These are phyloP conservation scores for Colletotrichum noveboracense DNA, from an alignment of 2,329 filamentous ascomycete species.

Conservation along the genomic window DNA sequence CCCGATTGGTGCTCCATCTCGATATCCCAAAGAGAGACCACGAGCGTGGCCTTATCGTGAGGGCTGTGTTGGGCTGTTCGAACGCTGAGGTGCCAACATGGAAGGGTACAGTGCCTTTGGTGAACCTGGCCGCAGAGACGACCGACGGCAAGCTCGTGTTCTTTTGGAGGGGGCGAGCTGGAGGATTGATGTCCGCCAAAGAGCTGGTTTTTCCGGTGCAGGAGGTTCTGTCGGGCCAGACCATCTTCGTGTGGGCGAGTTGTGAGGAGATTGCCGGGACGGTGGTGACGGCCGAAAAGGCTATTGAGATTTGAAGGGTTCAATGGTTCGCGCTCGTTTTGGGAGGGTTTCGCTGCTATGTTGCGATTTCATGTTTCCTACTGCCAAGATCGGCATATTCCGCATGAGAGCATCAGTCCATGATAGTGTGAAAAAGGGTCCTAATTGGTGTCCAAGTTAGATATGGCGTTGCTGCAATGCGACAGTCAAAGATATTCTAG, in stretches of 20 bases:
- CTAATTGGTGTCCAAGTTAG: not conserved
- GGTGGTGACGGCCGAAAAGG: constrained; percentile 31
- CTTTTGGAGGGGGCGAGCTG: constrained; percentile 69
- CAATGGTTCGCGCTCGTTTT: not conserved
- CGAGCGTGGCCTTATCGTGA: constrained; percentile 54
- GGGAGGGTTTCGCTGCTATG: not conserved
- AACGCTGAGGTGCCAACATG: constrained; percentile 70
- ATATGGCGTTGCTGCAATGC: too few species aligned
- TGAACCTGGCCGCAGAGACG: constrained; percentile 78
- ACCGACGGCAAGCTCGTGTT: constrained; percentile 73
- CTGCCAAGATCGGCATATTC: not conserved
- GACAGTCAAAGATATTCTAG: too few species aligned
- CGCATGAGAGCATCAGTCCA: not conserved
- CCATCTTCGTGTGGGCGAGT: constrained; percentile 72
- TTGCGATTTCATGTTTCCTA: not conserved
- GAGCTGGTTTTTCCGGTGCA: constrained; percentile 60
- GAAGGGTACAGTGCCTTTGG: constrained; percentile 66
- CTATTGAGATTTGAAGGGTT: not conserved
- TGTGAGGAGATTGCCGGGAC: constrained; percentile 85
- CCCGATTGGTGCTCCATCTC: constrained; percentile 52
- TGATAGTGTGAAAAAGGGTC: not conserved
- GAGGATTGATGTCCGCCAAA: constrained; percentile 66
- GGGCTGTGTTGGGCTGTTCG: constrained; percentile 71
- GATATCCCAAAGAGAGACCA: constrained; percentile 38
- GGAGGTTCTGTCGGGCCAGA: constrained; percentile 52